Percentiles rank a stretch among this genome's conserved stretches.
phyloP scores from a whole-genome alignment of 1,139 yeast genomes.

The Nakaseomyces bracarensis region DNA sequence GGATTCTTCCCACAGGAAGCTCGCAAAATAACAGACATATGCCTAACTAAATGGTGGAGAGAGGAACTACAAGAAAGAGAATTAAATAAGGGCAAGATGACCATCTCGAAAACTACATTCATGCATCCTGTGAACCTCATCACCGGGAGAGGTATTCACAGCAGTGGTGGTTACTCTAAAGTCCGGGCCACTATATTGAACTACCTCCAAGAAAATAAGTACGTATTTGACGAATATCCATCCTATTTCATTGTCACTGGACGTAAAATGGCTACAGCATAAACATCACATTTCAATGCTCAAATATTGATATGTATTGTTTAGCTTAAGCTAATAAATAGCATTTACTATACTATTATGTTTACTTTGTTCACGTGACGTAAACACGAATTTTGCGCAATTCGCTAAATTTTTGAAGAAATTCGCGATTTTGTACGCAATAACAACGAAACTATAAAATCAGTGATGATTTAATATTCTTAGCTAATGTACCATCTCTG shows the following conservation, averaged over 20 bases:
- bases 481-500: too few species aligned
- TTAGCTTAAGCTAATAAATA: too few species aligned
- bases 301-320: too few species aligned
- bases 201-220: slow-evolving; percentile 33
- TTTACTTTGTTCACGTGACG: too few species aligned
- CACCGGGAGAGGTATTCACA: slow-evolving; percentile 61
- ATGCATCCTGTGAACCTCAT: slow-evolving; percentile 38
- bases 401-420: too few species aligned
- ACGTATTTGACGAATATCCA: slow-evolving; percentile 38
- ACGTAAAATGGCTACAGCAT: slow-evolving; percentile 15
- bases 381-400: too few species aligned
- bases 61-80: slow-evolving; percentile 39
- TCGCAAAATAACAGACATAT: slow-evolving; percentile 30
- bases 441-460: too few species aligned
- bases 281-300: too few species aligned
- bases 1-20: slow-evolving; percentile 42
- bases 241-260: slow-evolving; percentile 44
- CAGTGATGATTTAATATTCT: too few species aligned
- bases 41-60: slow-evolving; percentile 47
- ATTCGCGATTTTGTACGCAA: too few species aligned
- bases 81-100: slow-evolving; percentile 34
- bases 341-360: too few species aligned
- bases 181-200: slow-evolving; percentile 37
- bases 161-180: slow-evolving; percentile 43
- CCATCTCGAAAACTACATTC: slow-evolving; percentile 26